Conservation (phyloP, 371 early-diverging fungal species). For the Lichtheimia ramosa region DNA sequence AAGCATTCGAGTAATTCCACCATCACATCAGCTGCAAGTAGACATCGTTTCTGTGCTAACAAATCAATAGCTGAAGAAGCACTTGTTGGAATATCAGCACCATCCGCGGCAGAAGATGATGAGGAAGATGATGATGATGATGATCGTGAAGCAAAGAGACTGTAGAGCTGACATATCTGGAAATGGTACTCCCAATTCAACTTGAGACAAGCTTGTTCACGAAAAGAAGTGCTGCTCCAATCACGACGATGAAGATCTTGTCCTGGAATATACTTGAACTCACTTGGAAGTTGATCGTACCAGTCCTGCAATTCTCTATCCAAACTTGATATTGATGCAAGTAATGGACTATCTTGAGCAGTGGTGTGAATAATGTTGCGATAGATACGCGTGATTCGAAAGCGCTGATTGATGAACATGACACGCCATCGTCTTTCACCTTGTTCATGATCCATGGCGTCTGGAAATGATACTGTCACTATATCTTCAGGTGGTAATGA, state of each 20-base stretch:
- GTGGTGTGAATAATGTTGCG: constrained; percentile 22
- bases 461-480: constrained; percentile 15
- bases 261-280: constrained; percentile 21
- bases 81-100: not conserved
- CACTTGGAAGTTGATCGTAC: constrained; percentile 18
- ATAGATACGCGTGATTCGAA: constrained; percentile 25
- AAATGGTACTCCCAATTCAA: constrained; percentile 32
- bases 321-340: constrained; percentile 22
- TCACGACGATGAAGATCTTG: constrained; percentile 11
- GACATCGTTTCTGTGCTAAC: constrained; percentile 18
- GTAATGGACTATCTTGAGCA: constrained; percentile 14
- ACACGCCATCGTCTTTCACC: constrained; percentile 25
- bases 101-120: too few species aligned
- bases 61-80: constrained; percentile 21
- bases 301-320: constrained; percentile 24
- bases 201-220: constrained; percentile 36
- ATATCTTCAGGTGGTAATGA: constrained; percentile 20
- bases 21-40: constrained; percentile 23
- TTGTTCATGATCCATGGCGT: constrained; percentile 20
- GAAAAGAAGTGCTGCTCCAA: constrained; percentile 25
- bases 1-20: constrained; percentile 26
- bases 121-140: not conserved
- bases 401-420: constrained; percentile 24
- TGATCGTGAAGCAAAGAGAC: constrained; percentile 18
- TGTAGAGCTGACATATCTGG: constrained; percentile 27